Evolutionary conservation across 139 green algal species (phyloP).

Genomic region (Chlorella sp.): DNA sequence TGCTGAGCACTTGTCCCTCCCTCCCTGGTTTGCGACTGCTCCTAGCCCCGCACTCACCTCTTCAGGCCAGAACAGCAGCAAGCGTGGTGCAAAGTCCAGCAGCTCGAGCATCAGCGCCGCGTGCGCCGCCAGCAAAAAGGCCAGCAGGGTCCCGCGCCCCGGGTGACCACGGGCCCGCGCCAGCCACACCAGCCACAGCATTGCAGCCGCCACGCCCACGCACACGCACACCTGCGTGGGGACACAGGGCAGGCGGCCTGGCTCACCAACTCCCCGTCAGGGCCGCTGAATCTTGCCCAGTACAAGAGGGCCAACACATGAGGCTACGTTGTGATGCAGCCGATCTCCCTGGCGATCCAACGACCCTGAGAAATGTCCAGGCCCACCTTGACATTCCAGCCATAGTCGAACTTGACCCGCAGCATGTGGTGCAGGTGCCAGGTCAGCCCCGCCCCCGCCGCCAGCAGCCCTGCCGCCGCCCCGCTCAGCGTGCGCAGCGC

Average conservation of each 20-base stretch:
- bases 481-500: not conserved
- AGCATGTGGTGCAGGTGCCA: conserved; percentile 72
- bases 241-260: not conserved
- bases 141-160: conserved; percentile 26
- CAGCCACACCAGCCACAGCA: conserved; percentile 15
- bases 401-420: conserved; percentile 83
- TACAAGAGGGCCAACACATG: not conserved
- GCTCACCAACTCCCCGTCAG: too few relatives aligned
- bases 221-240: conserved; percentile 37
- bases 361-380: not conserved
- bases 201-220: conserved; percentile 35
- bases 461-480: not conserved
- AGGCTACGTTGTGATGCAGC: not conserved
- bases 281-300: not conserved
- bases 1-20: not conserved
- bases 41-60: not conserved
- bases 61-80: not conserved
- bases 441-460: conserved; percentile 3
- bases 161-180: conserved; percentile 20
- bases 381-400: conserved; percentile 72
- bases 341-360: not conserved
- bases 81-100: conserved; percentile 76
- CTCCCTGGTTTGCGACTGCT: not conserved
- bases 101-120: conserved; percentile 67
- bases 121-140: conserved; percentile 54